Base-by-base conservation (phyloP, 805 yeast species). In the Candida morakotiae region DNA sequence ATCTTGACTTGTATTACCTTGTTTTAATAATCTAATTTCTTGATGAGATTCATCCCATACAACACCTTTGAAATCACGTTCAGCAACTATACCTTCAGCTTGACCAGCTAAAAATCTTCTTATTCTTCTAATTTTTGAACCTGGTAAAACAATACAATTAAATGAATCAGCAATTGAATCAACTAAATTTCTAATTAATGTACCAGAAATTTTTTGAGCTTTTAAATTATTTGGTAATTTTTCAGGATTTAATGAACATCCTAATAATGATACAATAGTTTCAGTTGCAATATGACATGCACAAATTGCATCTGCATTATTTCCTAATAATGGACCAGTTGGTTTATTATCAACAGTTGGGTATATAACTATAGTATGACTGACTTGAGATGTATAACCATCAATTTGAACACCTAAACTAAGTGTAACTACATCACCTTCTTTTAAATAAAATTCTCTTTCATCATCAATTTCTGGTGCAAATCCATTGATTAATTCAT, bases 81-180 rank as follows among this genome's bases (percentile, higher is more conserved):
- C 98, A 26, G 89, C 91, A 46, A 88, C 93, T 38, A 88, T 69
- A 56, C 88, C 93, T 55, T 87, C 95, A 41, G 89, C 82, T 69
- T 93, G 98, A 37, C 98, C 98, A 27, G 95, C 95, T 55, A 93
- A 76, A 53, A 91, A 93, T 56, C 98, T 78, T 69, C 96, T 78
- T 40, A 89, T 74, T 60, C 96, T 77, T 66, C 98, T 83, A 29
- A 93, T 85, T 58, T 87, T 81, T 16, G 96, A 86, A 0, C 96
- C 95, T 21, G 98, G 98, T 25, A 86, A 87, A 38, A 93, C 87
- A 40, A 71, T 71, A 69, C 96, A 87, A 57, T 83, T 78, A 65
- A 81, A 93, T 1, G 83, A 69, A 40, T 73, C 74, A n/a, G 96
- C 98, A 52, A 93, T 73, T n/a, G 80, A 72, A 53, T 93, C 94